Evolutionary conservation across 1,284 basidiomycete genomes (phyloP), one percentile per base, ranked within the genome.

Genomic region (Malassezia sympodialis): DNA sequence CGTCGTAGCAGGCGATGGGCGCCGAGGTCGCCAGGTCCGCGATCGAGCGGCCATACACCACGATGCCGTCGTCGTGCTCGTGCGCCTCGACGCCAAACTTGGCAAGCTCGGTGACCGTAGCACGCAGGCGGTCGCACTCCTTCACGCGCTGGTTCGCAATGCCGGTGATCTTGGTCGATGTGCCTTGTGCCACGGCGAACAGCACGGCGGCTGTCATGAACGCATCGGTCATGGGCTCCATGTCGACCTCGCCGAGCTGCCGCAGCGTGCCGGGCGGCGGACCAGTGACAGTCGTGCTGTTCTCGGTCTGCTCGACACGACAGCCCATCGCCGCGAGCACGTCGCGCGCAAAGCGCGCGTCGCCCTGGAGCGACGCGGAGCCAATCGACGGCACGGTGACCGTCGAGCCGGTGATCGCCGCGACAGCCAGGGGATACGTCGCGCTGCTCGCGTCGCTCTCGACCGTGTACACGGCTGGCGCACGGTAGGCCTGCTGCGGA

Each of bases 161-260:
- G 8, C 93, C 93, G 49, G 87, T 77, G 64, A 99, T 96, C 51
- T 88, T 81, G 7, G 90, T 88, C 5, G 64, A 63, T 19, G 62
- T 50, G 24, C 60, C 58, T 12, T 56, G 60, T 17, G 78, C 44
- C 78, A 82, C 87, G 51, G 93, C 91, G 47, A 90, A 89, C 15
- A 99, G 79, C 2, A 86, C 90, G 8, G 83, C 86, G 1, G 93
- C 93, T 0, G 91, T 96, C 76, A 98, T 81, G 80, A 99, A 99
- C 6, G 91, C 93, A 75, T 98, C 93, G 10, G 94, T 98, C 93
- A 99, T 98, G n/a, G 86, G 84, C 77, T 96, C 90, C 94, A 98
- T 98, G 74, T 98, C 90, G 23, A 96, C 83, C 63, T 84, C 80
- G 34, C 88, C 88, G 48, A 96, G 80, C 7, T 88, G 87, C 59